A percentile compares a stretch with the other conserved stretches of the same genome.
Evolutionary conservation across 2,329 filamentous ascomycete species (phyloP).

Genomic region (Exophiala xenobiotica): DNA sequence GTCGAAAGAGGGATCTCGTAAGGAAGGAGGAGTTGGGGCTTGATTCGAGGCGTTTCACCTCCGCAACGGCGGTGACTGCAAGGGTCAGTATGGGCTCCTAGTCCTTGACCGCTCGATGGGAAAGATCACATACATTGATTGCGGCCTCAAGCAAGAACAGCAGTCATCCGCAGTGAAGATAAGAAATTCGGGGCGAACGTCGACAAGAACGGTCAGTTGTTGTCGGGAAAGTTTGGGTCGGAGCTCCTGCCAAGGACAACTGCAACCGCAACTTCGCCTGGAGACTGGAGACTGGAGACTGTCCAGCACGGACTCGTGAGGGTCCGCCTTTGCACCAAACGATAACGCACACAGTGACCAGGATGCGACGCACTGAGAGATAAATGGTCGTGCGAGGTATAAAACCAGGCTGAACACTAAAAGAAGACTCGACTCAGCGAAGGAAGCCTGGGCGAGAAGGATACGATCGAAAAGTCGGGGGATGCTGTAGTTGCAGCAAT

Average conservation of each 20-base stretch:
- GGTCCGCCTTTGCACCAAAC: not conserved
- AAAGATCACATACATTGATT: not conserved
- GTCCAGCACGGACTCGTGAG: not conserved
- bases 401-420: not conserved
- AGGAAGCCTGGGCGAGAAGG: not conserved
- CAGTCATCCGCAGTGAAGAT: not conserved
- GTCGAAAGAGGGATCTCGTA: not conserved
- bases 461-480: not conserved
- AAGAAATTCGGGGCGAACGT: not conserved
- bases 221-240: conserved; percentile 3
- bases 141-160: not conserved
- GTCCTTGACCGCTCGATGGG: not conserved
- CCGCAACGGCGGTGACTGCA: conserved; percentile 21
- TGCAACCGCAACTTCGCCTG: not conserved
- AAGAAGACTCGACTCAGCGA: not conserved
- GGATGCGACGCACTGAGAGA: not conserved
- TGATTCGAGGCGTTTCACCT: conserved; percentile 19
- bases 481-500: too few species aligned
- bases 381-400: not conserved
- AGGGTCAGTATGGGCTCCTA: conserved; percentile 6
- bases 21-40: not conserved
- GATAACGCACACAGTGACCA: not conserved
- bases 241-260: conserved; percentile 6
- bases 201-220: conserved; percentile 1
- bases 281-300: not conserved